Conservation (phyloP, 352 stramenopile species). For the Saprolegnia diclina region DNA sequence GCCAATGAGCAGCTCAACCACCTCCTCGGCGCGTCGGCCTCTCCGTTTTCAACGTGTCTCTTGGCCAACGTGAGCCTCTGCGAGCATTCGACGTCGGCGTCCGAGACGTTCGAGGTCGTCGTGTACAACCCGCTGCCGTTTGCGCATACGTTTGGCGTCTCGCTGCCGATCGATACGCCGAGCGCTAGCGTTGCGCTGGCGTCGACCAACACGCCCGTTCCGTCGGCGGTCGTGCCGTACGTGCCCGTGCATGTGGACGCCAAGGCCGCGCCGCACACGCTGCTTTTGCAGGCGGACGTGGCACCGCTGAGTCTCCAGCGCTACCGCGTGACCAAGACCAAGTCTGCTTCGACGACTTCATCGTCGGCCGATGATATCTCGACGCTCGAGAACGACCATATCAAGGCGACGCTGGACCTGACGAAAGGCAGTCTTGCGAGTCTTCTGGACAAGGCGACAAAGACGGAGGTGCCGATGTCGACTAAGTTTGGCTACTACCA, state of each 20-base stretch:
- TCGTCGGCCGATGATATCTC: slow-evolving; percentile 21
- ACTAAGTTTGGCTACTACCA: slow-evolving; percentile 63
- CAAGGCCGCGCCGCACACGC: slow-evolving; percentile 44
- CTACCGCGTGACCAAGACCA: slow-evolving; percentile 37
- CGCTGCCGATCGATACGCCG: slow-evolving; percentile 49
- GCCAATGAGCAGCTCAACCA: slow-evolving; percentile 64
- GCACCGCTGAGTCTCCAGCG: slow-evolving; percentile 45
- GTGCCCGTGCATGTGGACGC: slow-evolving; percentile 49
- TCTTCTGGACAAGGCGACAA: slow-evolving; percentile 65
- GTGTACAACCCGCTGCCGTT: slow-evolving; percentile 64
- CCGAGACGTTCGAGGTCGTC: slow-evolving; percentile 59
- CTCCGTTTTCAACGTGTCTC: slow-evolving; percentile 60
- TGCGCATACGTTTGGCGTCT: slow-evolving; percentile 52
- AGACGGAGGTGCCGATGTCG: slow-evolving; percentile 48
- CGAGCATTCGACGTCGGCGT: slow-evolving; percentile 52
- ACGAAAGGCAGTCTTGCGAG: slow-evolving; percentile 49
- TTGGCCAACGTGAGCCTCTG: slow-evolving; percentile 90
- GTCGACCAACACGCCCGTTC: slow-evolving; percentile 36
- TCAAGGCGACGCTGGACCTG: slow-evolving; percentile 49
- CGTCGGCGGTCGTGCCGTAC: slow-evolving; percentile 43
- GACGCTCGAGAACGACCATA: slow-evolving; percentile 55
- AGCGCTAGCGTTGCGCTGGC: slow-evolving; percentile 38
- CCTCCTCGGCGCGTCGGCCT: slow-evolving; percentile 39
- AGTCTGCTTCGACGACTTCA: background rate
- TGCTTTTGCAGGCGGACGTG: slow-evolving; percentile 61